These are phyloP conservation scores for Holtermannia corniformis DNA, from an alignment of 768 basidiomycete genomes.

Conservation along the genomic window DNA sequence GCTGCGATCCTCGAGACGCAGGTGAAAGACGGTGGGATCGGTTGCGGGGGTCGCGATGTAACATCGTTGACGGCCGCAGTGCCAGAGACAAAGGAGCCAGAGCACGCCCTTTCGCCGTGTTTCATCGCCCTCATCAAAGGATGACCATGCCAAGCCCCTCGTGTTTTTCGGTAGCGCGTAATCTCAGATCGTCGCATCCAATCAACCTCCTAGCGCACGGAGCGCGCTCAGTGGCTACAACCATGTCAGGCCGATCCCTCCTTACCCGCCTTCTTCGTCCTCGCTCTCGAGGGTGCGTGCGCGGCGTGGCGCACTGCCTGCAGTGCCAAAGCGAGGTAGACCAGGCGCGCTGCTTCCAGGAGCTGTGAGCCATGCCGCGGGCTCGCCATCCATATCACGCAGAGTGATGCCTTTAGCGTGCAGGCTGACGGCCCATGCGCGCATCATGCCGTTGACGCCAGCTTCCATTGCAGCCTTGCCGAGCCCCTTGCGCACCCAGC, in stretches of 20 bases:
- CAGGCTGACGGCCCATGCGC: constrained; percentile 21
- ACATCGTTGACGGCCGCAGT: too few species aligned
- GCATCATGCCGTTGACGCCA: constrained; percentile 31
- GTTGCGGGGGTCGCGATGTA: too few species aligned
- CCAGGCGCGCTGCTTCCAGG: too few species aligned
- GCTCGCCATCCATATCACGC: constrained; percentile 32
- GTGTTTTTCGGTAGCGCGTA: too few species aligned
- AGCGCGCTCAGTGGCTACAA: not conserved
- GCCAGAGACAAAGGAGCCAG: not conserved
- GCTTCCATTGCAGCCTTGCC: constrained; percentile 30
- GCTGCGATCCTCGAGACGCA: not conserved
- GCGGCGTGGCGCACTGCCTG: constrained; percentile 3
- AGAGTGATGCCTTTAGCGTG: constrained; percentile 16
- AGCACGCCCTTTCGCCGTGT: not conserved
- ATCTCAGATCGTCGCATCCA: too few species aligned
- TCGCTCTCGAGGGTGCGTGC: constrained; percentile 1
- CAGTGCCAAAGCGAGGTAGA: not conserved
- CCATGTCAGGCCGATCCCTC: not conserved
- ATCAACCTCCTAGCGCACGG: too few species aligned
- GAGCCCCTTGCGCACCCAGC: constrained; percentile 22
- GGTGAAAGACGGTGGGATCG: too few species aligned
- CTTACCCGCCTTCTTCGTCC: constrained; percentile 4
- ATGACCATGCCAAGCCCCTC: not conserved
- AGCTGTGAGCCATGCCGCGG: too few species aligned
- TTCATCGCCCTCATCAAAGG: not conserved